Base-by-base conservation (phyloP, 2,329 filamentous ascomycete genomes). In the Pseudogymnoascus sp. region DNA sequence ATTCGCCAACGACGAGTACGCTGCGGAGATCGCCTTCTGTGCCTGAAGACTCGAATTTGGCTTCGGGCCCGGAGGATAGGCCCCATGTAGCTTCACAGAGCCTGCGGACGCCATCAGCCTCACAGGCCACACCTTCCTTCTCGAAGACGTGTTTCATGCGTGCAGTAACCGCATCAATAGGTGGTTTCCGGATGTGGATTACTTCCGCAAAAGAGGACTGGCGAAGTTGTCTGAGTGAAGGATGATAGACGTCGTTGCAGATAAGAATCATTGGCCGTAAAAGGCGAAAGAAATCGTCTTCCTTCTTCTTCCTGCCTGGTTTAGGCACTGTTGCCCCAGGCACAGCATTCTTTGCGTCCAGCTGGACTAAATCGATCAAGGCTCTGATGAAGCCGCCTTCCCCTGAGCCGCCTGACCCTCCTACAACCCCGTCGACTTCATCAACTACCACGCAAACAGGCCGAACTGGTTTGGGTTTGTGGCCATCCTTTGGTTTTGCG, bases 301-400 rank as follows among this genome's bases (percentile, higher is more conserved):
- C 93, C 75, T 85, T 91, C 66, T 81, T 76, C 45, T 63, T 37
- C 6, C 73, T 67, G 7, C 75, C 69, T 16, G 39, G 60, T 8
- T 72, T 67, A 11, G 75, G 72, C 2, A 70, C 65, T 1, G 63
- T 14, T 69, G 72, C 39, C 72, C 76, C 1, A 80, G 66, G 65
- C 0, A 67, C 69, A 16, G 72, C 71, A 70, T 97, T 97, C 77
- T 88, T 92, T 76, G 96, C 90, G 71, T 98, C 95, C 10, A 91
- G 79, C 57, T 89, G 80, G 54, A 98, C 88, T 3, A 99, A 82
- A 70, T 99, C 95, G 67, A 99, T 93, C 65, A 99, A 78, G 1
- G 95, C 95, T 74, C 92, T 96, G 76, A 99, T 87, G 69, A 99
- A 99, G 0, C 95, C 95, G 62, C 93, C 93, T 73, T 99, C 95